These are phyloP conservation scores for Cokeromyces recurvatus DNA, from an alignment of 371 early-diverging fungal genomes.

Conservation along the genomic window DNA sequence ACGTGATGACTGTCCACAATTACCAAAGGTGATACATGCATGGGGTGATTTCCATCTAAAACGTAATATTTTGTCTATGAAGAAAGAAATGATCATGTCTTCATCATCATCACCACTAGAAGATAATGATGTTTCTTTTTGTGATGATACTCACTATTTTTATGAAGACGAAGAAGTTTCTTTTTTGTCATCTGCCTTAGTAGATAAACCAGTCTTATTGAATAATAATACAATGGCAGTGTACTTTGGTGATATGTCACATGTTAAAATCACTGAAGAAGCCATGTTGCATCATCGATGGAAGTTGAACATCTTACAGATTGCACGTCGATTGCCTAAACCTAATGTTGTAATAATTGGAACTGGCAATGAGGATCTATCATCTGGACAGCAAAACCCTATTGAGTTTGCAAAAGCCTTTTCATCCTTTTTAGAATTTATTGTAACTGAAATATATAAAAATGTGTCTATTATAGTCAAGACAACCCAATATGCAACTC, in stretches of 20 bases:
- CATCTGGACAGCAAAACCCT: slow-evolving; percentile 14
- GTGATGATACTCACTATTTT: too few relatives aligned
- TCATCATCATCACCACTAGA: too few relatives aligned
- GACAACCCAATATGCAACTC: slow-evolving; percentile 25
- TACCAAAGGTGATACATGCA: slow-evolving; percentile 28
- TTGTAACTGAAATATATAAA: slow-evolving; percentile 15
- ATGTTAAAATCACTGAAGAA: too few relatives aligned
- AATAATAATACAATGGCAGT: too few relatives aligned
- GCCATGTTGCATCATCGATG: too few relatives aligned
- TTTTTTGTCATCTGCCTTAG: not conserved
- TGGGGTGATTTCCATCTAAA: slow-evolving; percentile 30
- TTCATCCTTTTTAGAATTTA: slow-evolving; percentile 6
- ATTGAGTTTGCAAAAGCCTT: slow-evolving; percentile 22
- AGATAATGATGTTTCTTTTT: too few relatives aligned
- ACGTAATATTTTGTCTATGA: slow-evolving; percentile 10
- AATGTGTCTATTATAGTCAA: slow-evolving; percentile 24
- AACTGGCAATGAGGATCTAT: slow-evolving; percentile 28
- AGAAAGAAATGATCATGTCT: slow-evolving; percentile 1
- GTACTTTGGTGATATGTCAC: too few relatives aligned
- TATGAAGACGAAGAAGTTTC: too few relatives aligned
- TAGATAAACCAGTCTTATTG: too few relatives aligned
- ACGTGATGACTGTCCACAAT: too few relatives aligned
- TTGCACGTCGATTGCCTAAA: not conserved
- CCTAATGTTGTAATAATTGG: slow-evolving; percentile 30
- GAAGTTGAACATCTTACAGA: too few relatives aligned